phyloP scores from a whole-genome alignment of 805 yeast genomes.

The Candida ficus region DNA sequence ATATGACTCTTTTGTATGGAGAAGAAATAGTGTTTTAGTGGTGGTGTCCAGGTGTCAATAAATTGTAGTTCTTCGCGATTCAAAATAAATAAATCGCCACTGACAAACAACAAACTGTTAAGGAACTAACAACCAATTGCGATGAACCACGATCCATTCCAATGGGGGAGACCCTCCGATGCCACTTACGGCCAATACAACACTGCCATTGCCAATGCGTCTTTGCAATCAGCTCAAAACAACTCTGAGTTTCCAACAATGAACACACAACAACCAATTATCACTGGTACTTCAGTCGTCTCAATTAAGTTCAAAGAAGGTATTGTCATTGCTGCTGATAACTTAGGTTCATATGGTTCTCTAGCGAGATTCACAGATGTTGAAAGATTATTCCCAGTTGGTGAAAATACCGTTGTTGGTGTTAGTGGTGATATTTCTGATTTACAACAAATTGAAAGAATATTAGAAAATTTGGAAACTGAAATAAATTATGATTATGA shows the following conservation, averaged over 20 bases:
- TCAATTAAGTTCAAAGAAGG: conserved; percentile 90
- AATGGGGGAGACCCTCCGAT: conserved; percentile 94
- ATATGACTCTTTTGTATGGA: no score
- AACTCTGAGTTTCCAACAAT: conserved; percentile 55
- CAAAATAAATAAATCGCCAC: conserved; percentile 1
- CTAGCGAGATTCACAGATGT: conserved; percentile 79
- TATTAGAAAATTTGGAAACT: conserved; percentile 71
- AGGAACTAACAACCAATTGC: conserved; percentile 1
- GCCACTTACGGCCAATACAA: conserved; percentile 79
- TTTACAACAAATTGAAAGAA: conserved; percentile 73
- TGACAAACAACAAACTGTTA: neutral
- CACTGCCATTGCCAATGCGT: conserved; percentile 64
- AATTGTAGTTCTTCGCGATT: no score
- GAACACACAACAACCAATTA: conserved; percentile 91
- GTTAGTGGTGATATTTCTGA: conserved; percentile 93
- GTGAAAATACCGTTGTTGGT: conserved; percentile 84
- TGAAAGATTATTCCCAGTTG: conserved; percentile 82
- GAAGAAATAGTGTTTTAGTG: no score
- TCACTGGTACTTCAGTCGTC: conserved; percentile 94
- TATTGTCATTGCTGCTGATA: conserved; percentile 91
- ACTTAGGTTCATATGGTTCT: conserved; percentile 90
- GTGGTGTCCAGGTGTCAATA: no score
- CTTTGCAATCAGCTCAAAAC: conserved; percentile 7
- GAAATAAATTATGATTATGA: conserved; percentile 75
- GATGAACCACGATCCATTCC: conserved; percentile 93